Base-by-base conservation (phyloP, 2,329 filamentous ascomycete species). In the Cyanodermella asteris region DNA sequence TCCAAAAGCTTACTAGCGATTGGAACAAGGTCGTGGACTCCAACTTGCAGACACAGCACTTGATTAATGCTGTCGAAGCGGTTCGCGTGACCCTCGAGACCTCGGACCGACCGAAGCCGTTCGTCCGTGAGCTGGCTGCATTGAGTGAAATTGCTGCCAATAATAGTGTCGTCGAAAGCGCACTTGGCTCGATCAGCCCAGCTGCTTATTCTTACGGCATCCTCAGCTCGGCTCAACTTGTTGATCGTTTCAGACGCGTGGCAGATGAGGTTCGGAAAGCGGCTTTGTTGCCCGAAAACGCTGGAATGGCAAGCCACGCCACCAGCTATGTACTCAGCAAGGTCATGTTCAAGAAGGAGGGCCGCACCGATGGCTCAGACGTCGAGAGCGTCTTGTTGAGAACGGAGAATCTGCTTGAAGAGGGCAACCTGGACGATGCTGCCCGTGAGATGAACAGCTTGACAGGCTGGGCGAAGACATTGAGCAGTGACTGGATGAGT, bases 121-220 rank as follows among this genome's bases (percentile, higher is more conserved):
- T 97, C 47, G 66, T 91, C 41, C 71, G 72, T 33, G 87, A 97
- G 55, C 69, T 97, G 9, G 78, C 91, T 12, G 87, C 87, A 4
- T 65, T 97, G 28, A 91, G 91, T 55, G 81, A 93, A 49, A 77
- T 91, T 37, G 78, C 80, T 4, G 62, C 64, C 16, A 74, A 80
- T 25, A 77, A 91, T 45, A 57, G 76, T 1, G 74, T 94, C 5
- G 80, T 97, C 31, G 72, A 80, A 38, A 84, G 84, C 4, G 87
- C 87, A 31, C 91, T 97, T 40, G 75, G 77, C n/a, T 91, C 81
- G 16, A 91, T 97, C 50, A 90, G 90, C 56, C 87, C 87, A 3
- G 58, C 65, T 7, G 80, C 87, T 12, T 97, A 97, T 56, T 87
- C 94, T 53, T 73, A 73, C 28, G 87, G 87, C 30, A 71, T 97